A percentile compares a stretch with the other conserved stretches of the same genome.
Conservation (phyloP, 495 filamentous ascomycete species). For the Parmelia sp. region DNA sequence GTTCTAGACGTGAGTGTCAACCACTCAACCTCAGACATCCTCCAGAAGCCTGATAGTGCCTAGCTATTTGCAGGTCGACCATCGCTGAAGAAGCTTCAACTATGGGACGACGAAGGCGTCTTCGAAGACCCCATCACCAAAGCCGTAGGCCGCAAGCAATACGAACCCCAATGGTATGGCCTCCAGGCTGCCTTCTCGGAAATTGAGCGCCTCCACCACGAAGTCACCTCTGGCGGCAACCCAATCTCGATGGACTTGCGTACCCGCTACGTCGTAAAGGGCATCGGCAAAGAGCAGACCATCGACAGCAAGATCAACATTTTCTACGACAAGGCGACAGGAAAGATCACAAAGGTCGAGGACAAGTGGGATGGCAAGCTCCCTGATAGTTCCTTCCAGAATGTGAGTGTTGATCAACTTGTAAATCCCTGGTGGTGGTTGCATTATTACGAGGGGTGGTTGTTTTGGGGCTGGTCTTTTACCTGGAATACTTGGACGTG, state of each 20-base stretch:
- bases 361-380: constrained; percentile 52
- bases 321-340: constrained; percentile 32
- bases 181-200: constrained; percentile 40
- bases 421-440: constrained; percentile 37
- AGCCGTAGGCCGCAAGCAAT: constrained; percentile 45
- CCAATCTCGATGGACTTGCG: constrained; percentile 48
- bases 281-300: constrained; percentile 45
- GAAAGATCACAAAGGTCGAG: constrained; percentile 48
- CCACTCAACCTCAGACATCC: not conserved
- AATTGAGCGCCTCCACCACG: constrained; percentile 44
- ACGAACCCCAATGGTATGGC: constrained; percentile 48
- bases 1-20: constrained; percentile 44
- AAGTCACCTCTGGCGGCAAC: constrained; percentile 46
- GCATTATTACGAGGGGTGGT: constrained; percentile 35
- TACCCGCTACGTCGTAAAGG: constrained; percentile 49
- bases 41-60: not conserved
- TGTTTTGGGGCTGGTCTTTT: constrained; percentile 36
- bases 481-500: constrained; percentile 31
- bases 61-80: constrained; percentile 53
- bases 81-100: constrained; percentile 47
- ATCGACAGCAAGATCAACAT: constrained; percentile 47
- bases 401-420: constrained; percentile 40
- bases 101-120: constrained; percentile 46
- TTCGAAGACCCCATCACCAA: constrained; percentile 48
- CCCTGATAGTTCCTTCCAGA: constrained; percentile 40